Conservation (phyloP, 1,284 basidiomycete genomes). For the Cerioporus squamosus region DNA sequence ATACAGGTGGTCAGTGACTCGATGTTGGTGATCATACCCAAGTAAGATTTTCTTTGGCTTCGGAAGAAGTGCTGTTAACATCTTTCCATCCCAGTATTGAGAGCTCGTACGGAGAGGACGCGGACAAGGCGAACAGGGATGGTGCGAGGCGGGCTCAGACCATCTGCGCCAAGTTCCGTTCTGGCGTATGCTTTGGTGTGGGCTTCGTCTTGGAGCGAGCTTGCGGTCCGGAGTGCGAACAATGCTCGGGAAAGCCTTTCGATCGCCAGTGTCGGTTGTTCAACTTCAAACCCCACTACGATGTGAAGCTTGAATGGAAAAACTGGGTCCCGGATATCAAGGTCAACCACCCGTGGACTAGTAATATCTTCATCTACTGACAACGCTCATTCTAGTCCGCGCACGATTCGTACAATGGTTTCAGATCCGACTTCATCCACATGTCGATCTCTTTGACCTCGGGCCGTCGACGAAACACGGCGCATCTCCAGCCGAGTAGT, state of each 20-base stretch:
- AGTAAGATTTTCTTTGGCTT: slow-evolving; percentile 45
- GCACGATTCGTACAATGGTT: slow-evolving; percentile 85
- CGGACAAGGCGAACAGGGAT: slow-evolving; percentile 17
- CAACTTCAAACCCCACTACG: slow-evolving; percentile 83
- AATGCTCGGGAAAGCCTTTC: slow-evolving; percentile 69
- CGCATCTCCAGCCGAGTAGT: slow-evolving; percentile 59
- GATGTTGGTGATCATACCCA: slow-evolving; percentile 83
- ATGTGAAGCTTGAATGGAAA: slow-evolving; percentile 70
- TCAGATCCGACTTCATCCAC: slow-evolving; percentile 95
- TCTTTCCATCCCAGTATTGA: slow-evolving; percentile 29
- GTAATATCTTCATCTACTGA: neutral
- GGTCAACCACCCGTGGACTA: slow-evolving; percentile 38
- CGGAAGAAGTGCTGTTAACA: neutral
- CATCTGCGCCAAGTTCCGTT: slow-evolving; percentile 81
- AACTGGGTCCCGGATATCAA: slow-evolving; percentile 49
- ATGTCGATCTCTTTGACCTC: slow-evolving; percentile 88
- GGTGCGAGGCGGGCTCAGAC: slow-evolving; percentile 43
- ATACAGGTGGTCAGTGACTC: slow-evolving; percentile 86
- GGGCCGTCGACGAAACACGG: slow-evolving; percentile 32
- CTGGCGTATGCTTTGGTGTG: slow-evolving; percentile 92
- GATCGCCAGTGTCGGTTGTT: slow-evolving; percentile 85
- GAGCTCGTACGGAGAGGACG: slow-evolving; percentile 30
- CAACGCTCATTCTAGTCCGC: slow-evolving; percentile 39
- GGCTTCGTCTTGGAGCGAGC: slow-evolving; percentile 87
- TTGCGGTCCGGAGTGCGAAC: slow-evolving; percentile 76